Percentiles rank a stretch among this genome's conserved stretches.
Evolutionary conservation across 495 filamentous ascomycete genomes (phyloP).

Genomic region (Pseudotulostoma volvatum): DNA sequence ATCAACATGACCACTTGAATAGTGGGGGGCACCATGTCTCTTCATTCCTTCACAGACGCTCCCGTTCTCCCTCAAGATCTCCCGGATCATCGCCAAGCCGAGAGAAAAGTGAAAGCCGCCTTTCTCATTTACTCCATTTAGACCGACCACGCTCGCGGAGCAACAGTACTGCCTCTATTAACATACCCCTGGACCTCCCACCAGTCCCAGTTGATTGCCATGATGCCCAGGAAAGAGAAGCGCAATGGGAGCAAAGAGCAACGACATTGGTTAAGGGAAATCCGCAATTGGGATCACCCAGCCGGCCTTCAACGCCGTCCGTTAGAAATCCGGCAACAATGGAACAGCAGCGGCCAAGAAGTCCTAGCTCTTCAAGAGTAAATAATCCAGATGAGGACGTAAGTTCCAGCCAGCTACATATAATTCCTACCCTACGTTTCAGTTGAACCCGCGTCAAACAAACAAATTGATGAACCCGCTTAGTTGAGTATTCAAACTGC

Average conservation of each 20-base stretch:
- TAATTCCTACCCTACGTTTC: constrained; percentile 1
- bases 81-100: constrained; percentile 8
- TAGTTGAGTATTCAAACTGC: constrained; percentile 84
- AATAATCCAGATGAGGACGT: constrained; percentile 30
- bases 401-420: no score
- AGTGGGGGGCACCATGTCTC: constrained; percentile 8
- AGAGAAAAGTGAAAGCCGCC: constrained; percentile 26
- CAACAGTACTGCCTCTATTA: constrained; percentile 41
- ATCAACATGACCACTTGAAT: constrained; percentile 16
- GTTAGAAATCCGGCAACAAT: neutral
- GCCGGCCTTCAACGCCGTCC: constrained; percentile 9
- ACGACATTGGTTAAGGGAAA: constrained; percentile 66
- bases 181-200: constrained; percentile 66
- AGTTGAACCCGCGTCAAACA: neutral
- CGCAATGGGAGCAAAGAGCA: constrained; percentile 74
- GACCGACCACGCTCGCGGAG: constrained; percentile 38
- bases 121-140: constrained; percentile 58
- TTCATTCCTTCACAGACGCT: constrained; percentile 29
- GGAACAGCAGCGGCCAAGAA: constrained; percentile 15
- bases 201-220: constrained; percentile 39
- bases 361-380: constrained; percentile 18
- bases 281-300: constrained; percentile 18
- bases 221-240: constrained; percentile 36
- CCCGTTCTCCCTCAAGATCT: constrained; percentile 24
- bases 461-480: neutral